A percentile compares a stretch with the other conserved stretches of the same genome.
These are phyloP conservation scores for Capronia epimyces DNA, from an alignment of 2,329 filamentous ascomycete genomes.

Conservation along the genomic window DNA sequence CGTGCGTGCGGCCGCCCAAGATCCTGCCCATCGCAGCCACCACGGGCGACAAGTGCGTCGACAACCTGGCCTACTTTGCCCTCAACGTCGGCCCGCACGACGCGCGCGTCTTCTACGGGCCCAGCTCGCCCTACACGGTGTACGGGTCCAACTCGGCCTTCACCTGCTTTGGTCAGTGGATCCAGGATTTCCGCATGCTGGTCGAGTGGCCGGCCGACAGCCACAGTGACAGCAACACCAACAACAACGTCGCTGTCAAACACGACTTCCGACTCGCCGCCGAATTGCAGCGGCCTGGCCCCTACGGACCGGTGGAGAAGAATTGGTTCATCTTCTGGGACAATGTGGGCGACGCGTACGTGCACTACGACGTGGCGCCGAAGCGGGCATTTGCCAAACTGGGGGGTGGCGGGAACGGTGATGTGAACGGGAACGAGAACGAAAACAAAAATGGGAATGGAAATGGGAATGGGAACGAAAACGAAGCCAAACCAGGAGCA, in stretches of 20 bases:
- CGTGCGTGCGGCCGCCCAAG: conserved; percentile 16
- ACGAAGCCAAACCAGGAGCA: too few species aligned
- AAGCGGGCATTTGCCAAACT: conserved; percentile 48
- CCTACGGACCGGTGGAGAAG: conserved; percentile 50
- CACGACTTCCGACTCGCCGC: conserved; percentile 40
- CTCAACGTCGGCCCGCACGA: conserved; percentile 51
- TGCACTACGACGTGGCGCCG: conserved; percentile 52
- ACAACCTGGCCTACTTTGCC: conserved; percentile 36
- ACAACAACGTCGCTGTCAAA: background rate
- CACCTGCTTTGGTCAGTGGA: conserved; percentile 55
- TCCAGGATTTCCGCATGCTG: conserved; percentile 50
- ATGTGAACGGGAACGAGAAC: too few species aligned
- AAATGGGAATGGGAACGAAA: too few species aligned
- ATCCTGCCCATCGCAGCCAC: conserved; percentile 42
- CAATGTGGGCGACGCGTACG: conserved; percentile 41
- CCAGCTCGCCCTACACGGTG: conserved; percentile 45
- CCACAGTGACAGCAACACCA: conserved; percentile 11
- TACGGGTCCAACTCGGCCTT: conserved; percentile 53
- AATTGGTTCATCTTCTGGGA: conserved; percentile 62
- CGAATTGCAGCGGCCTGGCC: conserved; percentile 51
- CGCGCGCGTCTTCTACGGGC: conserved; percentile 52
- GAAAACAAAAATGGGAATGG: too few species aligned
- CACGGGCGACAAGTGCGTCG: conserved; percentile 43
- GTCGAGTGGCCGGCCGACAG: too few species aligned
- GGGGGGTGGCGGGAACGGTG: conserved; percentile 38